Conservation (phyloP, 192 early-diverging fungal genomes). For the Mortierella hygrophila region DNA sequence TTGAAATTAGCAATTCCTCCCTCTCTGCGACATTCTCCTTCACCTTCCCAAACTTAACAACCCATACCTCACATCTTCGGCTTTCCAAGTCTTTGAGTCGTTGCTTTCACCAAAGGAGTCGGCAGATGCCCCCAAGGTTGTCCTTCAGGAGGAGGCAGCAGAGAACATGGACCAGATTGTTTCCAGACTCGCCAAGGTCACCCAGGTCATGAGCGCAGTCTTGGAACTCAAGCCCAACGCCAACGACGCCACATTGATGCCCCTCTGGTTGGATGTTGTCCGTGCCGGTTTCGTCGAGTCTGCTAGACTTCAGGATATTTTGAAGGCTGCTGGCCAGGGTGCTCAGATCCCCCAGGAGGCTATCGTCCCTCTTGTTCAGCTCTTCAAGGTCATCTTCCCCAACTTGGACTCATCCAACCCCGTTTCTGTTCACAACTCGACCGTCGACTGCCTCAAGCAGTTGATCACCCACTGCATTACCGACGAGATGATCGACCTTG, state of each 20-base stretch:
- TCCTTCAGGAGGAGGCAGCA: constrained; percentile 28
- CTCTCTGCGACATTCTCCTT: constrained; percentile 80
- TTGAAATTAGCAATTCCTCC: constrained; percentile 60
- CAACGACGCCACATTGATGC: constrained; percentile 84
- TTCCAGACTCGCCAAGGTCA: constrained; percentile 65
- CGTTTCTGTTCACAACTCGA: constrained; percentile 68
- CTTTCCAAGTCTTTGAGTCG: constrained; percentile 79
- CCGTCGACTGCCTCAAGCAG: constrained; percentile 77
- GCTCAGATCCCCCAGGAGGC: constrained; percentile 45
- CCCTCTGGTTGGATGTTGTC: constrained; percentile 88
- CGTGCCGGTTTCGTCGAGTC: constrained; percentile 79
- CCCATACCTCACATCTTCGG: constrained; percentile 80
- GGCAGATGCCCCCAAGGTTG: constrained; percentile 39
- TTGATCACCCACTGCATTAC: constrained; percentile 83
- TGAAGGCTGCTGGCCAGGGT: constrained; percentile 30
- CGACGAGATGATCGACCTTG: constrained; percentile 77
- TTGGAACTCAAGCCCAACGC: constrained; percentile 87
- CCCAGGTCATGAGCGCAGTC: constrained; percentile 65
- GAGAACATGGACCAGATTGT: constrained; percentile 51
- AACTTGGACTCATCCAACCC: constrained; percentile 74
- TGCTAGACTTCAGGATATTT: constrained; percentile 58
- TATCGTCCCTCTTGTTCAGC: constrained; percentile 39
- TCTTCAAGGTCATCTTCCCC: constrained; percentile 75
- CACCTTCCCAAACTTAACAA: constrained; percentile 85
- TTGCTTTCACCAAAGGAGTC: constrained; percentile 63